These are phyloP conservation scores for Podaxis sp. DNA, from an alignment of 768 basidiomycete genomes.

Conservation along the genomic window DNA sequence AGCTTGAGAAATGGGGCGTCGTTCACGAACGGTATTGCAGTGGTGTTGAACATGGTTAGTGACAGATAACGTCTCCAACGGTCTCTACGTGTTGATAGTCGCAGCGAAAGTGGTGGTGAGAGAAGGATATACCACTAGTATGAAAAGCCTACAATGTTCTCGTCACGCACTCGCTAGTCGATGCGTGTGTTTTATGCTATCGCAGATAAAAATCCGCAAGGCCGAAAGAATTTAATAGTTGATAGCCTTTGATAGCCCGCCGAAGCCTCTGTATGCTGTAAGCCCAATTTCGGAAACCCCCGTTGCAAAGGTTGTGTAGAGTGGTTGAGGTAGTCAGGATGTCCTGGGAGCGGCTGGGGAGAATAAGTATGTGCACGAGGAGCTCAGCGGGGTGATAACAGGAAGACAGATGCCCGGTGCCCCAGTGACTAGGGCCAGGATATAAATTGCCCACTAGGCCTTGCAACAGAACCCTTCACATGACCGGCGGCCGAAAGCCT, in stretches of 20 bases:
- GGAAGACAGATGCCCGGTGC: not conserved
- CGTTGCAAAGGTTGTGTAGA: not conserved
- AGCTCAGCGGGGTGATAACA: not conserved
- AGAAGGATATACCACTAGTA: not conserved
- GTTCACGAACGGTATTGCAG: not conserved
- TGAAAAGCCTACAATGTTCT: not conserved
- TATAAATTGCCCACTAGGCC: not conserved
- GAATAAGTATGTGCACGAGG: not conserved
- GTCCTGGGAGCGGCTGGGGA: not conserved
- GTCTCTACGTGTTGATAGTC: not conserved
- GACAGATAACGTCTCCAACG: not conserved
- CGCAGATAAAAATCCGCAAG: not conserved
- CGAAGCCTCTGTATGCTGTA: not conserved
- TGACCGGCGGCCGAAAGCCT: not conserved
- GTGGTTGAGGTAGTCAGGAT: not conserved
- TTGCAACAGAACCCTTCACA: constrained; percentile 1
- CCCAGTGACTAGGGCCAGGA: not conserved
- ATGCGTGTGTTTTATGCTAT: not conserved
- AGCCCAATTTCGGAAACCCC: not conserved
- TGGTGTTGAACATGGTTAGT: constrained; percentile 1
- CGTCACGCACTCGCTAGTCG: not conserved
- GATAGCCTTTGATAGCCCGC: not conserved
- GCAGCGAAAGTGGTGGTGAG: not conserved
- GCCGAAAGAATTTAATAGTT: not conserved
- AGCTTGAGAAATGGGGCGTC: constrained; percentile 1